These are phyloP conservation scores for Phytophthora cactorum DNA, from an alignment of 352 stramenopile genomes.

Conservation along the genomic window DNA sequence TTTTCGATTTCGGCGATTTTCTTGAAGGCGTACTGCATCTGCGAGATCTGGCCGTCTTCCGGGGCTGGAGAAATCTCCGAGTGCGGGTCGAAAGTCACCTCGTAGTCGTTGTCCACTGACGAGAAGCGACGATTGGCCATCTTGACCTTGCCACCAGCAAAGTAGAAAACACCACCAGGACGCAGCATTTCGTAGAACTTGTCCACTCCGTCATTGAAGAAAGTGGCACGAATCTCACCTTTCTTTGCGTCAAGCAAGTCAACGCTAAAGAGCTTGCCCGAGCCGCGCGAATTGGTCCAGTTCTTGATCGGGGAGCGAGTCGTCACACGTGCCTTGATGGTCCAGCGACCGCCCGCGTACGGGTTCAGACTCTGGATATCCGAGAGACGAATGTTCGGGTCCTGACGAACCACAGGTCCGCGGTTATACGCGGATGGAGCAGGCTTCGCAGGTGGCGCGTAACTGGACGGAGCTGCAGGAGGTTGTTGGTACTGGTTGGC, in stretches of 20 bases:
- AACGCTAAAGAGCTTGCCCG: slow-evolving; percentile 97
- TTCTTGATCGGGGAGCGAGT: slow-evolving; percentile 94
- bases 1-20: slow-evolving; percentile 94
- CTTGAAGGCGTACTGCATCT: slow-evolving; percentile 93
- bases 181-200: slow-evolving; percentile 95
- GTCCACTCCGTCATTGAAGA: slow-evolving; percentile 99
- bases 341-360: slow-evolving; percentile 94
- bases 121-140: slow-evolving; percentile 98
- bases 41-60: slow-evolving; percentile 91
- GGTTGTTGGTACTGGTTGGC: slow-evolving; percentile 40
- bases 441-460: slow-evolving; percentile 38
- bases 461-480: slow-evolving; percentile 30
- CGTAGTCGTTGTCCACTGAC: slow-evolving; percentile 96
- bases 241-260: slow-evolving; percentile 96
- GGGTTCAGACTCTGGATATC: slow-evolving; percentile 94
- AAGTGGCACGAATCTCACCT: slow-evolving; percentile 97
- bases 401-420: slow-evolving; percentile 82
- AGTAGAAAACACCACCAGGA: slow-evolving; percentile 93
- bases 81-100: slow-evolving; percentile 98
- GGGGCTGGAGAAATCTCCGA: slow-evolving; percentile 93
- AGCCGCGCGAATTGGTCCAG: slow-evolving; percentile 96
- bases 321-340: slow-evolving; percentile 96
- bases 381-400: slow-evolving; percentile 81
- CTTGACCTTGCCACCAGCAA: slow-evolving; percentile 95
- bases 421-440: slow-evolving; percentile 60